Base-by-base conservation (phyloP, 805 yeast genomes). In the Teunomyces gatunensis region DNA sequence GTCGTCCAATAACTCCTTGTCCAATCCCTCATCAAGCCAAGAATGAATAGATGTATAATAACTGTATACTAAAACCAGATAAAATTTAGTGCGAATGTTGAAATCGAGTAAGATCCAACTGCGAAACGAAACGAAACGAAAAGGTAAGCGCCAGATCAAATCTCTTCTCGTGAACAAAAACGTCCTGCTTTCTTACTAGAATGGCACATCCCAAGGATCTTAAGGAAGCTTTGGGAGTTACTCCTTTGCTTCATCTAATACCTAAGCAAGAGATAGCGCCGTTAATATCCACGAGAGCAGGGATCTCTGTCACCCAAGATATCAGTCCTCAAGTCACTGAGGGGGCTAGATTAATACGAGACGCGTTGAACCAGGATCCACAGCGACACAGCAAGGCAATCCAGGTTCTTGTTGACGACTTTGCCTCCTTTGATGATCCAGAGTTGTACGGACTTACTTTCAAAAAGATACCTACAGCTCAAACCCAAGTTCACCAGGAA, bases 361-460 rank as follows among this genome's bases (percentile, higher is more conserved):
- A 74, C 64, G 39, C 34, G 32, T 28, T 42, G 10, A 15, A 28
- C 15, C 40, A 21, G 23, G 29, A 47, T 17, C 46, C 49, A 10
- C 29, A 35, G 3, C 44, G 46, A 15, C 30, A 45, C 15, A 51
- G 50, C 11, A 5, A 42, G 43, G 9, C 11, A 4, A 21, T 56
- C 43, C 5, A 33, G 37, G 35, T 17, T 20, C 1, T 32, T 20
- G 18, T 45, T 3, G 49, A 54, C 3, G 64, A 61, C 27, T 52
- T 66, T 42, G 29, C 32, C 1, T 41, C 48, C 1, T 67, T 55
- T 49, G 51, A 60, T 12, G 61, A 60, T 40, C 49, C 45, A 11
- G 66, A 69, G n/a, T 48, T 70, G 23, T 66, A 65, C 33, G 54
- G 53, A 5, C 39, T 69, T 7, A 30, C 49, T n/a, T 75, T 75